These are phyloP conservation scores for Kwoniella dejecticola DNA, from an alignment of 768 basidiomycete species.

Conservation along the genomic window DNA sequence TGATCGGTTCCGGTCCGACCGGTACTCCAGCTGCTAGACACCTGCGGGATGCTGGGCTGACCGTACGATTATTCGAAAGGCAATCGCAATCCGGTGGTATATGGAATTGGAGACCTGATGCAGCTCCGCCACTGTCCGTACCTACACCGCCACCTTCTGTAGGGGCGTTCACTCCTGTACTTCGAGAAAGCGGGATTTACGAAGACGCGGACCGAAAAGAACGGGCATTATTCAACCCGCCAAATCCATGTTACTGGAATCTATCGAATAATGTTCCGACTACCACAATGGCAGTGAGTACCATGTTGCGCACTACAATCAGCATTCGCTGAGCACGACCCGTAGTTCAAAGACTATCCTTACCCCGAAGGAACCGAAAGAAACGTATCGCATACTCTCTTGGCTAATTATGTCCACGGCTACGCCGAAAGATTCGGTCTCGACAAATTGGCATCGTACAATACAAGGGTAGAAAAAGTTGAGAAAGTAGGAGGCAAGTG, in stretches of 20 bases:
- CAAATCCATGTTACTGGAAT: constrained; percentile 38
- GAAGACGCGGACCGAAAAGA: neutral
- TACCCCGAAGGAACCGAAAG: constrained; percentile 32
- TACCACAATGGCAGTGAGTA: constrained; percentile 31
- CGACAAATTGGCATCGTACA: constrained; percentile 60
- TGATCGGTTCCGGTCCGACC: constrained; percentile 44
- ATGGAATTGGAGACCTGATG: constrained; percentile 31
- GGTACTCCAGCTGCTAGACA: constrained; percentile 36
- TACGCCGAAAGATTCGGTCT: constrained; percentile 59
- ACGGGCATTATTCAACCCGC: constrained; percentile 31
- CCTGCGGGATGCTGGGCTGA: constrained; percentile 34
- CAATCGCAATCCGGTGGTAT: constrained; percentile 35
- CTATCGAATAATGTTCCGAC: constrained; percentile 43
- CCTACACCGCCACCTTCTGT: constrained; percentile 39
- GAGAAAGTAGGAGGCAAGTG: constrained; percentile 54
- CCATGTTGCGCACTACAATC: too few species aligned
- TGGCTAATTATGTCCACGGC: constrained; percentile 57
- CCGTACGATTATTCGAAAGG: constrained; percentile 39
- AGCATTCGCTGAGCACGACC: neutral
- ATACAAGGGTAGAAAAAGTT: constrained; percentile 61
- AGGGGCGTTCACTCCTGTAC: constrained; percentile 30
- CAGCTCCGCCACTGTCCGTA: constrained; percentile 21
- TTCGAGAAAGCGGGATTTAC: constrained; percentile 5
- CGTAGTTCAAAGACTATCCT: constrained; percentile 38
- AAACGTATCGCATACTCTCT: constrained; percentile 53